Conservation (phyloP, 805 yeast genomes). For the Kazachstania viticola region DNA sequence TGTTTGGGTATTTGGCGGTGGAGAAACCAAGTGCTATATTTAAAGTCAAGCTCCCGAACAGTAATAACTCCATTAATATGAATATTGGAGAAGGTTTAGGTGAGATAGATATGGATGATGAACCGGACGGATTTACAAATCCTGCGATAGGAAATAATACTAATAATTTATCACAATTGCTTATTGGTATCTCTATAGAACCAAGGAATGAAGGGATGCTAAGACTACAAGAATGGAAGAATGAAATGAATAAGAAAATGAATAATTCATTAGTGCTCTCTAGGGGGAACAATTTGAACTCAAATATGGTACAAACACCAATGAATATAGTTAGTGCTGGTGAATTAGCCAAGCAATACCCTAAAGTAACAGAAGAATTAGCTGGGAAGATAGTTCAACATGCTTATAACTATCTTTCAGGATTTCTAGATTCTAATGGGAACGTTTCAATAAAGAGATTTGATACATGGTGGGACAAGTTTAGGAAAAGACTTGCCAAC, state of each 20-base stretch:
- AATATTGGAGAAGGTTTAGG: constrained; percentile 32
- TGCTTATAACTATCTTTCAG: constrained; percentile 82
- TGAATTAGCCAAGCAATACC: constrained; percentile 26
- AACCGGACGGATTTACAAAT: constrained; percentile 28
- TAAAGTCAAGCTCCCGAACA: constrained; percentile 42
- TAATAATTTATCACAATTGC: constrained; percentile 29
- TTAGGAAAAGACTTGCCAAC: constrained; percentile 57
- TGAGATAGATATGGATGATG: constrained; percentile 48
- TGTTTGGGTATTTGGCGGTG: constrained; percentile 51
- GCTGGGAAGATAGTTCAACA: constrained; percentile 85
- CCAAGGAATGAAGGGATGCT: constrained; percentile 55
- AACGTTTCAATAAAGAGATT: constrained; percentile 80
- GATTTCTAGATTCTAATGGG: constrained; percentile 73
- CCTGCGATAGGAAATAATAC: constrained; percentile 13
- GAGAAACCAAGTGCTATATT: constrained; percentile 87
- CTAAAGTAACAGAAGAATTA: constrained; percentile 41
- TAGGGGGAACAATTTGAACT: constrained; percentile 14
- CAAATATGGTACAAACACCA: constrained; percentile 2
- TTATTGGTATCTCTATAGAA: constrained; percentile 86
- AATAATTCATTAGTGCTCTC: constrained; percentile 18
- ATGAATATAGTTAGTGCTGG: constrained; percentile 20
- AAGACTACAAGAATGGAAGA: constrained; percentile 37
- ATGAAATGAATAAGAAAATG: constrained; percentile 9
- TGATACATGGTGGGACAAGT: constrained; percentile 93
- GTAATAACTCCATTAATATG: background rate